These are phyloP conservation scores for Calonectria crousiana DNA, from an alignment of 2,329 filamentous ascomycete genomes.

Conservation along the genomic window DNA sequence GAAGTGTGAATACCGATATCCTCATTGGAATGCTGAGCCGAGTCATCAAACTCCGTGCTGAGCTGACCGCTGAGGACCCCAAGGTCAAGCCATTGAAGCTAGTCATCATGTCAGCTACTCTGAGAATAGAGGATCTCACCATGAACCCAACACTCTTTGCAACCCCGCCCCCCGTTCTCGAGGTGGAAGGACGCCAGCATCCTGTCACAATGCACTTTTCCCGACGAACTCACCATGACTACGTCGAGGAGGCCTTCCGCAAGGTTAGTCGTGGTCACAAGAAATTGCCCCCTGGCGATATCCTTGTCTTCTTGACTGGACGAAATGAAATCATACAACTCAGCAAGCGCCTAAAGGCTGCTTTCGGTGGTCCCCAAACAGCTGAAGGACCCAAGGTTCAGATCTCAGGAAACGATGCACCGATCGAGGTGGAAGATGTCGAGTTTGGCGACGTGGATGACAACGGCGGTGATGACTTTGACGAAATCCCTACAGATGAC, in stretches of 20 bases:
- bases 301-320: constrained; percentile 94
- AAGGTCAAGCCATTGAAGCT: constrained; percentile 85
- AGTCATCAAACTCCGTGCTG: constrained; percentile 85
- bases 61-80: constrained; percentile 79
- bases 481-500: constrained; percentile 69
- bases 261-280: constrained; percentile 90
- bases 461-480: constrained; percentile 69
- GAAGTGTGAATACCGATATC: constrained; percentile 97
- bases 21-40: constrained; percentile 97
- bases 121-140: constrained; percentile 90
- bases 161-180: constrained; percentile 82
- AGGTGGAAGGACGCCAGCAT: constrained; percentile 92
- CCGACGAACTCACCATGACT: constrained; percentile 84
- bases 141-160: constrained; percentile 86
- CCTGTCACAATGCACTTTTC: constrained; percentile 92
- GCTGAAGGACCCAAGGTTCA: constrained; percentile 75
- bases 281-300: constrained; percentile 89
- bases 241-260: constrained; percentile 88
- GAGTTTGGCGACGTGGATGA: constrained; percentile 82
- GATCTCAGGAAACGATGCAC: constrained; percentile 81
- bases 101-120: constrained; percentile 97
- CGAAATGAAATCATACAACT: constrained; percentile 90
- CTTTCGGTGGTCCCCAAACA: constrained; percentile 70
- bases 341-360: constrained; percentile 81
- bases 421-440: constrained; percentile 87